Percentiles rank a stretch among this genome's conserved stretches.
phyloP scores from a whole-genome alignment of 345 rosid species.

The Erucastrum elatum region DNA sequence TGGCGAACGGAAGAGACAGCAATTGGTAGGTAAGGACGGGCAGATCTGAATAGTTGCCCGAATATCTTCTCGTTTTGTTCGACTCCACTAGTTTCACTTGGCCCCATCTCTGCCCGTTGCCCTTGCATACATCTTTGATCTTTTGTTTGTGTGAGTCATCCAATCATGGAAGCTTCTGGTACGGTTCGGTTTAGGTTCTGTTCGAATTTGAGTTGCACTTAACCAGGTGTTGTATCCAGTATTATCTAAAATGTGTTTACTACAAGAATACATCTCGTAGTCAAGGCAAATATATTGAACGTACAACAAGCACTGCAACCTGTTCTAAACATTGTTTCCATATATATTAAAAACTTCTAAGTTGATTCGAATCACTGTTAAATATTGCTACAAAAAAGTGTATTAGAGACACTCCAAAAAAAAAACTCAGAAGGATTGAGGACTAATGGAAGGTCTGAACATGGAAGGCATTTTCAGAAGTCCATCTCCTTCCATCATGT shows the following conservation, averaged over 20 bases:
- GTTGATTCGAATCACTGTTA: background rate
- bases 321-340: background rate
- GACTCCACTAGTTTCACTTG: constrained; percentile 24
- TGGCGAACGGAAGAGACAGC: constrained; percentile 20
- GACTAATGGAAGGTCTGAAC: constrained; percentile 74
- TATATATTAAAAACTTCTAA: no score
- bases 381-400: constrained; percentile 16
- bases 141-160: constrained; percentile 24
- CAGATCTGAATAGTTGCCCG: constrained; percentile 40
- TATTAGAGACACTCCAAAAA: background rate
- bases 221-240: background rate
- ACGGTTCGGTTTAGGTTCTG: constrained; percentile 14
- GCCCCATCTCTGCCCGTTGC: constrained; percentile 35
- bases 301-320: no score
- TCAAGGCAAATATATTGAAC: no score
- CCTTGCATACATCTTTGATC: background rate
- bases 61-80: constrained; percentile 13
- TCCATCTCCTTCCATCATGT: constrained; percentile 40
- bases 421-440: constrained; percentile 26
- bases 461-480: constrained; percentile 64
- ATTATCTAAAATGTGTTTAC: no score
- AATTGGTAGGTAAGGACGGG: constrained; percentile 29
- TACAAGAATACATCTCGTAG: no score
- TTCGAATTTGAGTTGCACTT: constrained; percentile 15
- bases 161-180: constrained; percentile 21